phyloP scores from a whole-genome alignment of 306 rosid genomes.

The Albizia julibrissin region DNA sequence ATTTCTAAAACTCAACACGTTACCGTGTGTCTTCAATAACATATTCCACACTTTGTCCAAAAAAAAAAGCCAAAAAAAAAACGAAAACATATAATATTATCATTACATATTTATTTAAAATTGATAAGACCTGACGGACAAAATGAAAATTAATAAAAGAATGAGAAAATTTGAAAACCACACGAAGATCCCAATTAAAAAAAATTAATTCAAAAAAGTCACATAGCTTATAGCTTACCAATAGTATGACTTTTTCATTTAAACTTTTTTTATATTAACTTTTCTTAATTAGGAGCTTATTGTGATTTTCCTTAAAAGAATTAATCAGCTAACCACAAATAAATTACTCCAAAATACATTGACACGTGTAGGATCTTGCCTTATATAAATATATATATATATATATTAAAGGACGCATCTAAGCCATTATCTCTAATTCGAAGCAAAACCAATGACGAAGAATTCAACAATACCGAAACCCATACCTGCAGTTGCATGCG shows the following conservation, averaged over 20 bases:
- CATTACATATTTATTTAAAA: too few species aligned
- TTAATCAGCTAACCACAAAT: not conserved
- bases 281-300: too few species aligned
- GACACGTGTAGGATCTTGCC: not conserved
- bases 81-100: not conserved
- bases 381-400: not conserved
- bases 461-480: not conserved
- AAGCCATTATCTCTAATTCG: not conserved
- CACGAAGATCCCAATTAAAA: too few species aligned
- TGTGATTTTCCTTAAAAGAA: too few species aligned
- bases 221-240: too few species aligned
- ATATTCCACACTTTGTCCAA: not conserved
- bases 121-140: too few species aligned
- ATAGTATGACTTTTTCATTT: too few species aligned
- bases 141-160: too few species aligned
- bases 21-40: slow-evolving; percentile 17
- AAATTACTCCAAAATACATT: not conserved
- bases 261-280: too few species aligned
- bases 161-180: too few species aligned
- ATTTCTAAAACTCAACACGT: slow-evolving; percentile 25
- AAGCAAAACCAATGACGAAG: not conserved
- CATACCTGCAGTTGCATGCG: slow-evolving; percentile 6
- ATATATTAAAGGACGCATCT: not conserved
- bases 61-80: not conserved
- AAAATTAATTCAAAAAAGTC: too few species aligned